Evolutionary conservation across 2,329 filamentous ascomycete genomes (phyloP), one percentile per base, ranked within the genome.

Genomic region (Fusarium anthophilum): DNA sequence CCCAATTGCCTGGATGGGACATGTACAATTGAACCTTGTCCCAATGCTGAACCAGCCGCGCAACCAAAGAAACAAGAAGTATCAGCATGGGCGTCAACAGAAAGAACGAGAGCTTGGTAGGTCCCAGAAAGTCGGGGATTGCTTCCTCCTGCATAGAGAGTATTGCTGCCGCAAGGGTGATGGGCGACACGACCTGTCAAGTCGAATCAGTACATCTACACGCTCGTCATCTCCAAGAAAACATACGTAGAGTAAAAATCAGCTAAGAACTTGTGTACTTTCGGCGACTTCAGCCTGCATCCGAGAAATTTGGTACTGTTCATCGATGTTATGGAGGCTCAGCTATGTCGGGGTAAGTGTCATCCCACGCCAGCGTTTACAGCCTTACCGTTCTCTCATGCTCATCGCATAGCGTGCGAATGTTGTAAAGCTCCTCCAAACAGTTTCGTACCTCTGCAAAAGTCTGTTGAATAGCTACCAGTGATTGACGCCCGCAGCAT

Each of bases 71-170:
- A 15, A 43, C 20, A 7, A 69, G 6, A 4, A 69, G 3, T 2
- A 38, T 20, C 10, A 69, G 8, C 2, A 59, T 14, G 1, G 35
- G 51, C 3, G 57, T 28, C 24, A 72, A 6, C 0, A 71, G 3
- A 7, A 63, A 22, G 8, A 73, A 73, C 0, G 71, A 73, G 1
- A 38, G 11, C 4, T 57, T 50, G 10, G 32, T 70, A 2, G 62
- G 66, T 1, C 55, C 58, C 1, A 74, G 5, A 2, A 66, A 30
- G 3, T 28, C 12, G 3, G 62, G 71, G 4, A 74, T 73, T 0
- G 66, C 71, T 8, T 61, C 58, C 30, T 68, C 70, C 2, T 74
- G 58, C 70, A 73, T 74, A 1, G 71, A 74, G 2, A 74, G 43
- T 24, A 70, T 69, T 2, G 57, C 24, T 1, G 70, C 62, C 26